These are phyloP conservation scores for Salix purpurea DNA, from an alignment of 345 rosid species.

Conservation along the genomic window DNA sequence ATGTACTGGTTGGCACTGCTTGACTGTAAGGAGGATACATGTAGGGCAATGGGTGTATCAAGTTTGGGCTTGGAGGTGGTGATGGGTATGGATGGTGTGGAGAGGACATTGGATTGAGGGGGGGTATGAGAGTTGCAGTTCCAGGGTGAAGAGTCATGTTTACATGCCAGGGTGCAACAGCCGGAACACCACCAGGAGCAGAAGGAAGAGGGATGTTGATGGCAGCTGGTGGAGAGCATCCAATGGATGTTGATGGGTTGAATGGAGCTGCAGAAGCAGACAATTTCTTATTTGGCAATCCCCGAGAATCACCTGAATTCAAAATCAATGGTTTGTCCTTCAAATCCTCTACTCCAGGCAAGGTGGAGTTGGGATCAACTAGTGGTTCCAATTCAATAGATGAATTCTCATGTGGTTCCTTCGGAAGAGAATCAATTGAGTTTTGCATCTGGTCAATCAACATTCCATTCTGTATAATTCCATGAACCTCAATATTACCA, in stretches of 20 bases:
- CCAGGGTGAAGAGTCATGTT: conserved; percentile 83
- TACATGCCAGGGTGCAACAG: conserved; percentile 70
- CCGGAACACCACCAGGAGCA: conserved; percentile 51
- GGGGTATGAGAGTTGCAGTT: conserved; percentile 42
- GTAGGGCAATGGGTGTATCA: conserved; percentile 81
- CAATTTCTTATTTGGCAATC: conserved; percentile 61
- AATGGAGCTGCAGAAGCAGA: conserved; percentile 98
- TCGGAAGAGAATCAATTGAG: conserved; percentile 39
- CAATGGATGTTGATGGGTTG: conserved; percentile 62
- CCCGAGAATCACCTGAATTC: conserved; percentile 44
- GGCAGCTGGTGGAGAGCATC: conserved; percentile 56
- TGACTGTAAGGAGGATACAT: conserved; percentile 75
- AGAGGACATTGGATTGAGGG: conserved; percentile 47
- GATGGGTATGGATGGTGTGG: conserved; percentile 70
- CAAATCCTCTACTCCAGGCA: conserved; percentile 44
- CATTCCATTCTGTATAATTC: conserved; percentile 31
- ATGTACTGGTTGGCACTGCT: conserved; percentile 58
- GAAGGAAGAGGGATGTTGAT: conserved; percentile 58
- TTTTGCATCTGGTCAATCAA: conserved; percentile 33
- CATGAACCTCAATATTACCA: conserved; percentile 32
- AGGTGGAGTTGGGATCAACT: conserved; percentile 18
- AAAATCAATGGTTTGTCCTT: conserved; percentile 49
- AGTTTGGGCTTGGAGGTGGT: conserved; percentile 81
- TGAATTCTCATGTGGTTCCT: conserved; percentile 33
- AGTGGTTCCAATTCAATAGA: conserved; percentile 30